Evolutionary conservation across 2,329 filamentous ascomycete species (phyloP).

Genomic region (Trichoderma pleuroti): DNA sequence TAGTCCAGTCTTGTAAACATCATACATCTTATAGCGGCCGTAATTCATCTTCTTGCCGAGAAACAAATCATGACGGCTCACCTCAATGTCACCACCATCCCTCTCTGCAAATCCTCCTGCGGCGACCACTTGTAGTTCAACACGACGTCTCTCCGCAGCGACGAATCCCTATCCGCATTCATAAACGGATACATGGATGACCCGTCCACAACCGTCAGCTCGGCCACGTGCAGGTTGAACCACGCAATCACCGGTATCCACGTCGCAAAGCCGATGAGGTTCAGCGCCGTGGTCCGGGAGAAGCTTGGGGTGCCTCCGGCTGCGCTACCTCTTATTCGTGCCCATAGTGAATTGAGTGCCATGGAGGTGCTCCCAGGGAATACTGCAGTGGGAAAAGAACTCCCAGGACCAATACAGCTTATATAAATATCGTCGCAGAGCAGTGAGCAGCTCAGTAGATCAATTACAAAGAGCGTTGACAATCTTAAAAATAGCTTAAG

Average conservation of each 20-base stretch:
- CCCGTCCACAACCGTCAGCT: slow-evolving; percentile 56
- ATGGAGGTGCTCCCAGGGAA: slow-evolving; percentile 25
- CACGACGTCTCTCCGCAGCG: slow-evolving; percentile 51
- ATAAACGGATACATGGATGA: slow-evolving; percentile 75
- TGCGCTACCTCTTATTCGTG: slow-evolving; percentile 26
- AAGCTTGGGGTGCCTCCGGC: slow-evolving; percentile 25
- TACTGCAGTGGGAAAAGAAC: too few species aligned
- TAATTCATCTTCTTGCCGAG: background rate
- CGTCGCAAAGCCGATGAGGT: slow-evolving; percentile 51
- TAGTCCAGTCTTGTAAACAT: background rate
- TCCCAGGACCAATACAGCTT: background rate
- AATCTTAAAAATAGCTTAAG: background rate
- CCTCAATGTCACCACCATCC: slow-evolving; percentile 73
- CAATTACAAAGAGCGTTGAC: background rate
- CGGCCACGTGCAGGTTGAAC: slow-evolving; percentile 59
- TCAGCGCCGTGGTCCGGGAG: slow-evolving; percentile 38
- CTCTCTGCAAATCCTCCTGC: slow-evolving; percentile 57
- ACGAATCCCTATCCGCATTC: slow-evolving; percentile 62
- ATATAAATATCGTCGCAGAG: background rate
- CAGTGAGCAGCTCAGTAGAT: background rate
- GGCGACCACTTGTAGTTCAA: slow-evolving; percentile 58
- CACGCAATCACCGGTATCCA: slow-evolving; percentile 62
- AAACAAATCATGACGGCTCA: slow-evolving; percentile 33
- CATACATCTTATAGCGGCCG: background rate
- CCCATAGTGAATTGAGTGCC: slow-evolving; percentile 38